Percentiles rank a stretch among this genome's conserved stretches.
Evolutionary conservation across 2,329 filamentous ascomycete species (phyloP).

Genomic region (Pseudocercospora eumusae): DNA sequence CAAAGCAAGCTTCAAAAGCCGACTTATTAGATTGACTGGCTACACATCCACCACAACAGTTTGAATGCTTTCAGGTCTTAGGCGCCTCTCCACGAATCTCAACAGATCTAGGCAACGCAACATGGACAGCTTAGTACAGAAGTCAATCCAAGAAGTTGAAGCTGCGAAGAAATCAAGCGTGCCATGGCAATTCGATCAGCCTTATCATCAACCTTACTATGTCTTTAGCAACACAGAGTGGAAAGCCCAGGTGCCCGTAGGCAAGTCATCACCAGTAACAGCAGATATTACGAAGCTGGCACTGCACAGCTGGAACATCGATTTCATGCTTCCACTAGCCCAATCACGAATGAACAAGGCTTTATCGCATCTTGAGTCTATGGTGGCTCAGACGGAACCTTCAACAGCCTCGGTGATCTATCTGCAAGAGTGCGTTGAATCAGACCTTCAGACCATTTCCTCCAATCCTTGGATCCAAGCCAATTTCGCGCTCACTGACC

Average conservation of each 20-base stretch:
- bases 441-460: constrained; percentile 51
- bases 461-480: constrained; percentile 51
- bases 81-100: background rate
- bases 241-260: constrained; percentile 13
- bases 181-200: constrained; percentile 32
- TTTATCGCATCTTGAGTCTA: constrained; percentile 42
- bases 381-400: constrained; percentile 2
- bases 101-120: background rate
- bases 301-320: constrained; percentile 54
- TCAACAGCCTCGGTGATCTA: constrained; percentile 47
- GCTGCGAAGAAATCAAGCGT: constrained; percentile 22
- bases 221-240: constrained; percentile 20
- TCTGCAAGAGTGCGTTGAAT: constrained; percentile 55
- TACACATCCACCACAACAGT: background rate
- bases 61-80: background rate
- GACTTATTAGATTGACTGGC: background rate
- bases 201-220: constrained; percentile 29
- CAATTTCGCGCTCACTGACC: constrained; percentile 54
- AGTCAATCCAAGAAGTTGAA: constrained; percentile 22
- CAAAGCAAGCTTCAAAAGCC: background rate
- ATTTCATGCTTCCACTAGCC: constrained; percentile 45
- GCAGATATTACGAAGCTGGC: constrained; percentile 28
- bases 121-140: constrained; percentile 27
- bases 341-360: constrained; percentile 47
- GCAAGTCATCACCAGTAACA: background rate